These are phyloP conservation scores for Eucalyptus regnans DNA, from an alignment of 345 rosid species.

Conservation along the genomic window DNA sequence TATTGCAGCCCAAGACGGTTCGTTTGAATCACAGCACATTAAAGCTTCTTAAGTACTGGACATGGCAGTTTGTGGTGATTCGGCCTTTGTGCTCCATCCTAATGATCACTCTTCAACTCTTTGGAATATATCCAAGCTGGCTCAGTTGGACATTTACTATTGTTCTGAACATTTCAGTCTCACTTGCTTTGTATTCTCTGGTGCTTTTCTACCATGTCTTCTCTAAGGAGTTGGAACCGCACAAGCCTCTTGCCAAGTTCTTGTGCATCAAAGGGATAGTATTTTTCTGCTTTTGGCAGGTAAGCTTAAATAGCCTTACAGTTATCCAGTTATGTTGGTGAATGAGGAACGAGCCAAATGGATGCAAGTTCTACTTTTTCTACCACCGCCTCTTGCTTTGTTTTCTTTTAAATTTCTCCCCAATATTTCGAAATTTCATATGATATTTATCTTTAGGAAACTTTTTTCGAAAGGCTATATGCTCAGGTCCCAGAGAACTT, in stretches of 20 bases:
- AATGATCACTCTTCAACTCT: conserved; percentile 65
- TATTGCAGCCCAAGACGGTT: conserved; percentile 62
- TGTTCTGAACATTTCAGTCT: conserved; percentile 76
- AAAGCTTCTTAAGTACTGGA: conserved; percentile 84
- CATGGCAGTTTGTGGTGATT: conserved; percentile 90
- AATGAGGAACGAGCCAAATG: neutral
- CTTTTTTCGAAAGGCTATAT: neutral
- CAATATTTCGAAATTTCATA: neutral
- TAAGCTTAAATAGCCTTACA: conserved; percentile 3
- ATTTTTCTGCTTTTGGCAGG: conserved; percentile 99
- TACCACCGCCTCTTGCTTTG: neutral
- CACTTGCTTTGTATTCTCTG: conserved; percentile 83
- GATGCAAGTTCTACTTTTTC: neutral
- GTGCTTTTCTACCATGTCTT: conserved; percentile 87
- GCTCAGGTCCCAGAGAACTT: neutral
- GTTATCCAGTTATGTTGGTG: neutral
- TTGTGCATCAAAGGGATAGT: conserved; percentile 96
- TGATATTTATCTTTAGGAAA: neutral
- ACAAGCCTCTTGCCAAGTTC: conserved; percentile 91
- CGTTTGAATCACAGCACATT: conserved; percentile 57
- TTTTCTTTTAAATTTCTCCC: neutral
- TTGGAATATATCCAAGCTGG: conserved; percentile 76
- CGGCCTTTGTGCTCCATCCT: conserved; percentile 81
- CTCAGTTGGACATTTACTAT: conserved; percentile 92
- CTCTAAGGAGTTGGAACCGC: conserved; percentile 86